Conservation (phyloP, 345 rosid genomes). For the Gossypium anomalum region DNA sequence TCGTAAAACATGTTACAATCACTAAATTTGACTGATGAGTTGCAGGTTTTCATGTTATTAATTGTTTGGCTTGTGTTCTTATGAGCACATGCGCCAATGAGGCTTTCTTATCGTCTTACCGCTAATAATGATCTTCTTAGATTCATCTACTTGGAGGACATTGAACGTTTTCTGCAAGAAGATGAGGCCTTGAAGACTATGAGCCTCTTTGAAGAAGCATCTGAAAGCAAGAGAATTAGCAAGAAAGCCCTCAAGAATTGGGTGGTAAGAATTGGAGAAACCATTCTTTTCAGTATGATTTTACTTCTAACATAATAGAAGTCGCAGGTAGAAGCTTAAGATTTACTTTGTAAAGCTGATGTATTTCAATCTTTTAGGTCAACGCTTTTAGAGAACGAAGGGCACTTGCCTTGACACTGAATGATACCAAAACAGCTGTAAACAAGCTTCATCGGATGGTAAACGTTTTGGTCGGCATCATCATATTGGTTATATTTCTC, state of each 20-base stretch:
- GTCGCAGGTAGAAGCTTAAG: not conserved
- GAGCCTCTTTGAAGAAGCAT: slow-evolving; percentile 43
- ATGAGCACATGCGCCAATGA: not conserved
- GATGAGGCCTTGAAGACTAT: slow-evolving; percentile 67
- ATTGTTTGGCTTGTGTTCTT: not conserved
- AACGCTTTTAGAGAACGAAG: slow-evolving; percentile 83
- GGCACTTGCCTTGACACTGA: slow-evolving; percentile 79
- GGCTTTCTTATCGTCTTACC: not conserved
- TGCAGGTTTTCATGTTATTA: not conserved
- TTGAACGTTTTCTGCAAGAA: slow-evolving; percentile 61
- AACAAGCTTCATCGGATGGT: slow-evolving; percentile 67
- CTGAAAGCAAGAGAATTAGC: slow-evolving; percentile 52
- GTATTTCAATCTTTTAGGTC: slow-evolving; percentile 37
- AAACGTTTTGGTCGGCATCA: slow-evolving; percentile 43
- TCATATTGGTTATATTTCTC: slow-evolving; percentile 58
- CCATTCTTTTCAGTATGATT: not conserved
- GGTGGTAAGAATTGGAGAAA: slow-evolving; percentile 59
- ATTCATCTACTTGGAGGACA: slow-evolving; percentile 58
- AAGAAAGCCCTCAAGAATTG: slow-evolving; percentile 69
- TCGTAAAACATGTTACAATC: not conserved
- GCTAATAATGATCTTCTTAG: slow-evolving; percentile 28
- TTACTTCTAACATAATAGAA: not conserved
- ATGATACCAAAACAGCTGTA: slow-evolving; percentile 90
- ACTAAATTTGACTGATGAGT: not conserved
- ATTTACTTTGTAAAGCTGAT: not conserved